Conservation (phyloP, 345 rosid species). For the Arabidopsis suecica region DNA sequence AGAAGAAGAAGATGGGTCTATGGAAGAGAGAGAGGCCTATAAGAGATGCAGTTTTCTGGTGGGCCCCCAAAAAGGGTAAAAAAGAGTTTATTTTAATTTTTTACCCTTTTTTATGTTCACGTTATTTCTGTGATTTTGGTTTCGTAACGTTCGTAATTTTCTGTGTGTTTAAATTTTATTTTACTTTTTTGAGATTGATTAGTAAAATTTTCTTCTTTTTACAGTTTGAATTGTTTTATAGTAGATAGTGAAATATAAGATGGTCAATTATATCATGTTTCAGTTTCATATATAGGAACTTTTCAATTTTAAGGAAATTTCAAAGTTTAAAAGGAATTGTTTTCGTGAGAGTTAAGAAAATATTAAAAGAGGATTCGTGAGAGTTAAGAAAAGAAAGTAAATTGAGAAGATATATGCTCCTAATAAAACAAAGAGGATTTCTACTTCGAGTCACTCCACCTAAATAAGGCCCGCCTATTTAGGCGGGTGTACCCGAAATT, state of each 20-base stretch:
- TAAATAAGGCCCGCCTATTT: too few relatives aligned
- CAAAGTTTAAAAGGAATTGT: too few relatives aligned
- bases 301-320: too few relatives aligned
- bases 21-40: slow-evolving; percentile 20
- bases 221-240: too few relatives aligned
- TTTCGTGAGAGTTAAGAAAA: too few relatives aligned
- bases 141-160: slow-evolving; percentile 19
- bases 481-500: too few relatives aligned
- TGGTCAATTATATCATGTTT: too few relatives aligned
- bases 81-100: background rate
- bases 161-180: too few relatives aligned
- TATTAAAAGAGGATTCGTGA: too few relatives aligned
- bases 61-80: slow-evolving; percentile 31
- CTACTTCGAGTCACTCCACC: slow-evolving; percentile 13
- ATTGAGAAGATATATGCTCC: background rate
- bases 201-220: background rate
- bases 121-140: slow-evolving; percentile 37
- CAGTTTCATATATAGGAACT: too few relatives aligned
- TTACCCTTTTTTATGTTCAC: background rate
- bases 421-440: background rate
- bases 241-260: too few relatives aligned
- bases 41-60: slow-evolving; percentile 41
- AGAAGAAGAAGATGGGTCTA: background rate
- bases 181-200: background rate
- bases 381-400: too few relatives aligned